Base-by-base conservation (phyloP, 148 eudicot species). In the Bassia scoparia region DNA sequence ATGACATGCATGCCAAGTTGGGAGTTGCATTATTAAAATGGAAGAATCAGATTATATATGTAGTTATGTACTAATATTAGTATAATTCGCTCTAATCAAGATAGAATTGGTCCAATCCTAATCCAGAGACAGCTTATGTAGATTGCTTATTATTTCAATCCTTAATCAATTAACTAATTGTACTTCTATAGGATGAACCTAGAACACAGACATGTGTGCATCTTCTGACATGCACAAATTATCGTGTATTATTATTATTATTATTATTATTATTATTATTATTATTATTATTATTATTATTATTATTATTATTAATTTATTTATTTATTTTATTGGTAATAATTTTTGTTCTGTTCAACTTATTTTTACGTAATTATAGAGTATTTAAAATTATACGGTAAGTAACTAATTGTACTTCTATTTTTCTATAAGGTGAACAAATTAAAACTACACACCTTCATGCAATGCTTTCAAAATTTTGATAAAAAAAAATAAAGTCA, bases 111-210 rank as follows among this genome's bases (percentile, higher is more conserved):
- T 63, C 60, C 50, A 61, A 70, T 56, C 63, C 61, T 71, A 74
- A 79, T 74, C 76, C 61, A 65, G 75, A 75, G 68, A 79, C 78
- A 69, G 46, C 73, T 74, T 70, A 74, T 49, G 52, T 69, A 62
- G 67, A 69, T 79, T 79, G 71, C 77, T 69, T 72, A 76, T 41
- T 74, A 29, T 58, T 58, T 44, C n/a, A 34, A 69, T 75, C 0
- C 63, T 79, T 56, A 64, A 35, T 74, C 1, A 58, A 9, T 56
- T 23, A 5, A 9, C 29, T 58, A 41, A 41, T 11, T 58, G 46
- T 41, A 41, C 46, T 41, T 41, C 46, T 41, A 41, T 41, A 41
- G 46, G 46, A 2, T 27, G 17, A 11, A 27, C 62, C 31, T 3
- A 18, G 17, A 11, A 6, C 62, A 58, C 3, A 5, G 13, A 58